Conservation (phyloP, 805 yeast genomes). For the Candida silvicultrix region DNA sequence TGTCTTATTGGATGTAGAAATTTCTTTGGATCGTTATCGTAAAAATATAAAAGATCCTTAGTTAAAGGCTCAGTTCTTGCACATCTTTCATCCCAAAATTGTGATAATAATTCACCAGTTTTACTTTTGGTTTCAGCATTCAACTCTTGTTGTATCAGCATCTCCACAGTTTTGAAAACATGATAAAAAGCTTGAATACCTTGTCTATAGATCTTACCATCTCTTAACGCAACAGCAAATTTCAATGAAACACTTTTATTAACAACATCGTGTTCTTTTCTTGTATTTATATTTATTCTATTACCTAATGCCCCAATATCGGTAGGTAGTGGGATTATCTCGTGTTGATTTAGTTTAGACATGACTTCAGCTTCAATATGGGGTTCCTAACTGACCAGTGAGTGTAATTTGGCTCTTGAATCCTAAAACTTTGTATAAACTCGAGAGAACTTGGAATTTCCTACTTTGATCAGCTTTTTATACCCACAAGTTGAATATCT, state of each 20-base stretch:
- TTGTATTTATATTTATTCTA: slow-evolving; percentile 68
- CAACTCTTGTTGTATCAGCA: slow-evolving; percentile 40
- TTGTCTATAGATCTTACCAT: slow-evolving; percentile 71
- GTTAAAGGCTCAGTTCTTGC: slow-evolving; percentile 52
- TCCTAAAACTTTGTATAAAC: too few species aligned
- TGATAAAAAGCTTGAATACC: slow-evolving; percentile 72
- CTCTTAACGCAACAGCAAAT: slow-evolving; percentile 70
- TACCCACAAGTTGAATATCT: neutral
- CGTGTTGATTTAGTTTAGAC: slow-evolving; percentile 30
- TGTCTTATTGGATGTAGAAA: slow-evolving; percentile 52
- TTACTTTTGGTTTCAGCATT: slow-evolving; percentile 22
- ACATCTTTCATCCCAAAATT: slow-evolving; percentile 66
- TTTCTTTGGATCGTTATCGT: slow-evolving; percentile 47
- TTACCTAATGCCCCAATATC: slow-evolving; percentile 82
- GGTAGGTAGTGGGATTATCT: slow-evolving; percentile 68
- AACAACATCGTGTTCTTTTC: slow-evolving; percentile 58
- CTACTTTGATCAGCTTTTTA: neutral
- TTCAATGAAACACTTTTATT: slow-evolving; percentile 63
- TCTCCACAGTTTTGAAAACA: slow-evolving; percentile 60
- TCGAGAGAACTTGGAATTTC: too few species aligned
- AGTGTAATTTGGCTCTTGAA: too few species aligned
- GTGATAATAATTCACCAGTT: slow-evolving; percentile 37
- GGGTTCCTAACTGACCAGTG: too few species aligned
- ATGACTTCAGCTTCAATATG: too few species aligned
- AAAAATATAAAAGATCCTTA: slow-evolving; percentile 63